These are phyloP conservation scores for Xylaria sp. DNA, from an alignment of 2,329 filamentous ascomycete species.

Conservation along the genomic window DNA sequence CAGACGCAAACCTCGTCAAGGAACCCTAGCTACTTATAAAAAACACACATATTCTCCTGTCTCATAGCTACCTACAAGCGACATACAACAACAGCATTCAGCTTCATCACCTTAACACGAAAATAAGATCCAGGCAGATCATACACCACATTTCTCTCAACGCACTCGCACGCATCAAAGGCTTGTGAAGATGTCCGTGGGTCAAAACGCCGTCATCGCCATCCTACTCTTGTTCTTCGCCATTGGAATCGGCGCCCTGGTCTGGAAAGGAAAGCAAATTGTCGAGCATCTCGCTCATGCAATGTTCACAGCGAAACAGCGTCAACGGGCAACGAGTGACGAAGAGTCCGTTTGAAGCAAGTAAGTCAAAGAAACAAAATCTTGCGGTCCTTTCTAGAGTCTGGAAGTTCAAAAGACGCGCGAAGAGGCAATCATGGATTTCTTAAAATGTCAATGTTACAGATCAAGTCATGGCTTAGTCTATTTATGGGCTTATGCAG, in stretches of 20 bases:
- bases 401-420: not conserved
- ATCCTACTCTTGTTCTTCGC: slow-evolving; percentile 48
- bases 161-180: not conserved
- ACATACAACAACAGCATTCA: not conserved
- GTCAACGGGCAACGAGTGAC: not conserved
- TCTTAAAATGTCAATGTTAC: not conserved
- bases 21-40: too few species aligned
- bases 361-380: not conserved
- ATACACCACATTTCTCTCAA: not conserved
- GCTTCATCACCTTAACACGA: not conserved
- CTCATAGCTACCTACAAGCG: not conserved
- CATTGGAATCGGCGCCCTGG: slow-evolving; percentile 34
- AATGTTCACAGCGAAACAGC: slow-evolving; percentile 42
- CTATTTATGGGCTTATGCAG: too few species aligned
- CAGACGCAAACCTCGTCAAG: too few species aligned
- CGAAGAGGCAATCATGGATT: not conserved
- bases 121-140: not conserved
- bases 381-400: not conserved
- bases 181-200: slow-evolving; percentile 10
- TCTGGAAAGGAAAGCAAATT: slow-evolving; percentile 43
- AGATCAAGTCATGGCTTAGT: too few species aligned
- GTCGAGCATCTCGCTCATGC: slow-evolving; percentile 43
- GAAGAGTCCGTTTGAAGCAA: slow-evolving; percentile 23
- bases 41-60: not conserved
- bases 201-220: slow-evolving; percentile 45